Percentiles rank a stretch among this genome's conserved stretches.
These are phyloP conservation scores for Xylariaceae sp. DNA, from an alignment of 2,329 filamentous ascomycete species.

Conservation along the genomic window DNA sequence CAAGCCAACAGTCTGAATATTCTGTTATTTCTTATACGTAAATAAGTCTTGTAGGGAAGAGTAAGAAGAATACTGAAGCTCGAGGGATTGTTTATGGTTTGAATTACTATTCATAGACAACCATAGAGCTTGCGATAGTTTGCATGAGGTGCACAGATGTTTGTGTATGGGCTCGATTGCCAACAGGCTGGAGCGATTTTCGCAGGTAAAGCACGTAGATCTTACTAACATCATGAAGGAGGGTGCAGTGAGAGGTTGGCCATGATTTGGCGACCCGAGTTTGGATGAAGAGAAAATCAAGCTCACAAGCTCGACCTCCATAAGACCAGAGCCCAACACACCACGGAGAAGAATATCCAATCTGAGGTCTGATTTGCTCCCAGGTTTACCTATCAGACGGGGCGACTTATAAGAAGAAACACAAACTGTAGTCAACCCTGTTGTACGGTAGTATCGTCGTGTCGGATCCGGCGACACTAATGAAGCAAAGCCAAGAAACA, in stretches of 20 bases:
- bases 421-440: not conserved
- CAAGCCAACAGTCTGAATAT: not conserved
- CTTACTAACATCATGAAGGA: not conserved
- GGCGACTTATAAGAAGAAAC: not conserved
- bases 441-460: conserved; percentile 2
- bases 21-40: not conserved
- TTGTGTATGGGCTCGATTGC: not conserved
- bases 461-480: conserved; percentile 1
- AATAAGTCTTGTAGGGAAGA: not conserved
- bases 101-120: not conserved
- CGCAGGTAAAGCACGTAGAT: not conserved
- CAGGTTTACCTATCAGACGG: conserved; percentile 11
- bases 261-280: conserved; percentile 12
- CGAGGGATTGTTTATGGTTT: not conserved
- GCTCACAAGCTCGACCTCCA: not conserved
- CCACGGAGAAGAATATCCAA: conserved; percentile 8
- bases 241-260: not conserved
- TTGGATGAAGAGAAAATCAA: conserved; percentile 13
- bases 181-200: not conserved
- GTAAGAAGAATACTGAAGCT: not conserved
- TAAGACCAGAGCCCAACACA: conserved; percentile 1
- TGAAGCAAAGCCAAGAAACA: conserved; percentile 26
- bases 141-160: not conserved
- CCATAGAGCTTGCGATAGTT: not conserved
- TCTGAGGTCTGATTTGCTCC: conserved; percentile 13